Evolutionary conservation across 176 grass and related monocot genomes (phyloP), one percentile per base, ranked within the genome.

Genomic region (Otatea glauca): DNA sequence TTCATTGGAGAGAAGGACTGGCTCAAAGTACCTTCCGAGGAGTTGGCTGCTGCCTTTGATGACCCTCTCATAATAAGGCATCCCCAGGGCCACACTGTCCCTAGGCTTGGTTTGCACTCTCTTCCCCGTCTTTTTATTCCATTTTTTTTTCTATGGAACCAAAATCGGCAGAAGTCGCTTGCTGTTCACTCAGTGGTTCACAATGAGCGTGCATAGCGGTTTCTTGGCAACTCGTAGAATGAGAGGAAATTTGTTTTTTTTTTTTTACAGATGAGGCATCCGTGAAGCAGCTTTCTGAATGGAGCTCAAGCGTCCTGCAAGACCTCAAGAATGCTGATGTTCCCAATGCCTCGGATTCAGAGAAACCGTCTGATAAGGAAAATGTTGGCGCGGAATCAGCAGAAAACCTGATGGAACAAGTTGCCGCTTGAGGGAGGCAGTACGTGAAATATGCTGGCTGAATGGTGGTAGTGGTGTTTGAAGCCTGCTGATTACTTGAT

Each of bases 1-100:
- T 87, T 98, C 21, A 93, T 98, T 87, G 96, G 96, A 81, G 96
- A 98, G 48, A 98, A 95, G 58, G 96, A 98, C 86, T 95, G 93
- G 91, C 89, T 98, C 35, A 98, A 95, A 92, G 21, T 93, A 56
- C 96, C 93, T n/a, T 95, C 93, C 0, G 87, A 95, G 83, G 93
- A 98, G 74, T 49, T 98, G 39, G 89, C 93, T 44, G 43, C 91
- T 79, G 89, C 93, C 67, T 98, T 98, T 80, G 87, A 90, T 70
- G 85, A 81, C 1, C 96, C 96, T 75, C 79, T 95, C 74, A 84
- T 98, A 66, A 79, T 95, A 76, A 98, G 87, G 63, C 96, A 95
- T 59, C 93, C 93, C 41, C 93, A 95, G 50, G 96, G 96, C 29
- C 96, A 98, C 83, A 95, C 96, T 61, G 89, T 95, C 64, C 96